Evolutionary conservation across 2,329 filamentous ascomycete species (phyloP).

Genomic region (Hymenoscyphus infarciens): DNA sequence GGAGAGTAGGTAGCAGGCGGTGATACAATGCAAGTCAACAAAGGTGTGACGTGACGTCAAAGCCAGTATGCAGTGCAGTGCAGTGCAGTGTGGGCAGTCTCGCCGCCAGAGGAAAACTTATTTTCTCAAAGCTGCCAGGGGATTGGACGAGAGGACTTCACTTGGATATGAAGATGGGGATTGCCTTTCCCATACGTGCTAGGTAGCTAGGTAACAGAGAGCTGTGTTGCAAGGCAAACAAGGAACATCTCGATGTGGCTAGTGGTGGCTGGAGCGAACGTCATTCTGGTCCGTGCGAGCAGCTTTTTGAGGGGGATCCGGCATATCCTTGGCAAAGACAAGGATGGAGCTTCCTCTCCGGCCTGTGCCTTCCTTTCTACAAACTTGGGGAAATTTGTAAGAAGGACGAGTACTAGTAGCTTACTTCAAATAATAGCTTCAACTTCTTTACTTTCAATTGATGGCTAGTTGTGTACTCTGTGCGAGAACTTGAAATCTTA

Average conservation of each 20-base stretch:
- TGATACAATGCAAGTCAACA: constrained; percentile 1
- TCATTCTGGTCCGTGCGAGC: neutral
- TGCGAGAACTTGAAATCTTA: no score
- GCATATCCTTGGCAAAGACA: neutral
- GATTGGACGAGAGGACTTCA: neutral
- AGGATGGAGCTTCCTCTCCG: constrained; percentile 4
- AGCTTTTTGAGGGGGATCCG: neutral
- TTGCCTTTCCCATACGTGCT: constrained; percentile 1
- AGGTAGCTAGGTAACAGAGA: no score
- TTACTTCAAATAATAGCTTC: no score
- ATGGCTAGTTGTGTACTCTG: no score
- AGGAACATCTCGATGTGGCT: neutral
- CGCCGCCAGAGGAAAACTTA: neutral
- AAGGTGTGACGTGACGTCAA: neutral
- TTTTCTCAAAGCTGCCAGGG: neutral
- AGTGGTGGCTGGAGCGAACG: neutral
- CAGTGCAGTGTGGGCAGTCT: no score
- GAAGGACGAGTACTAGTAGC: no score
- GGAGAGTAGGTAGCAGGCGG: neutral
- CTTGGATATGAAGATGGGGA: neutral
- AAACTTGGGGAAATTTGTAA: no score
- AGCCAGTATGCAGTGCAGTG: neutral
- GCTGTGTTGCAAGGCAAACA: neutral
- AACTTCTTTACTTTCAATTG: no score
- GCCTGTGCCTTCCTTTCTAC: neutral